Conservation (phyloP, 2,329 filamentous ascomycete genomes). For the Fusarium caatingaense region DNA sequence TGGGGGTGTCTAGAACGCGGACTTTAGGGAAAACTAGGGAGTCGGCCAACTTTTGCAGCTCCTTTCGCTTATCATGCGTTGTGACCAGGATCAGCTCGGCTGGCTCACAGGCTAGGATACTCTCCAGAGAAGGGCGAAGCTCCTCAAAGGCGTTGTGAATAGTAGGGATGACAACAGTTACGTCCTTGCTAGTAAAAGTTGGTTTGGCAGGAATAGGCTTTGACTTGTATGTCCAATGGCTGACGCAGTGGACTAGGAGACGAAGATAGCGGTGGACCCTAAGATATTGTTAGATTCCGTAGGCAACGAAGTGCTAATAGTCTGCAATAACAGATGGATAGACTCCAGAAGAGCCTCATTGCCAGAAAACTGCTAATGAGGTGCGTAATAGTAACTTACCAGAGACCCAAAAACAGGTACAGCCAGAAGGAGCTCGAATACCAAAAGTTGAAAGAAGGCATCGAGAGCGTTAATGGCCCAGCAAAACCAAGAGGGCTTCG, state of each 20-base stretch:
- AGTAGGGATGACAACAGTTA: conserved; percentile 93
- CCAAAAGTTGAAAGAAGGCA: conserved; percentile 51
- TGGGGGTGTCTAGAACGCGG: conserved; percentile 78
- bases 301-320: background rate
- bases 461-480: conserved; percentile 29
- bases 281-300: conserved; percentile 34
- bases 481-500: conserved; percentile 30
- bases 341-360: background rate
- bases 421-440: conserved; percentile 61
- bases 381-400: conserved; percentile 54
- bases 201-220: conserved; percentile 85
- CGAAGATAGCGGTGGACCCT: conserved; percentile 91
- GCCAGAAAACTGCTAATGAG: background rate
- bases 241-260: conserved; percentile 84
- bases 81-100: conserved; percentile 86
- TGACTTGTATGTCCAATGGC: conserved; percentile 88
- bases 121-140: conserved; percentile 82
- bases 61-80: conserved; percentile 80
- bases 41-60: conserved; percentile 73
- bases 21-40: conserved; percentile 71
- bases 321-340: background rate
- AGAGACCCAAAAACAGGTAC: conserved; percentile 57
- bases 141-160: conserved; percentile 90
- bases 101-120: conserved; percentile 77
- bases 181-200: conserved; percentile 82